Percentiles rank a stretch among this genome's conserved stretches.
These are phyloP conservation scores for Hamamelis virginiana DNA, from an alignment of 164 flowering plant species.

Conservation along the genomic window DNA sequence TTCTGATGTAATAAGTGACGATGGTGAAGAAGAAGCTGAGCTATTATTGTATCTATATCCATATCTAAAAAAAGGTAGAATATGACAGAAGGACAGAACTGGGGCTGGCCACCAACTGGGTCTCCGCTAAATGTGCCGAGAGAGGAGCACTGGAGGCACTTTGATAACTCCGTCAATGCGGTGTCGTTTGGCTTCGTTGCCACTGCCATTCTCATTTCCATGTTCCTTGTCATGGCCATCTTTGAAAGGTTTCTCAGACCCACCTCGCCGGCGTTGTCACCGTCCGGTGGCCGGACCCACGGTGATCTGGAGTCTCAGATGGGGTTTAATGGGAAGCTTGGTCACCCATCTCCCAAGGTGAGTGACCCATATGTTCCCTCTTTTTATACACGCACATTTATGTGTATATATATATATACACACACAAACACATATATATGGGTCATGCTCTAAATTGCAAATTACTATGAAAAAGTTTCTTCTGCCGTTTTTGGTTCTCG, in stretches of 20 bases:
- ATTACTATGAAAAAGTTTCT: background rate
- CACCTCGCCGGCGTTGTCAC: conserved; percentile 29
- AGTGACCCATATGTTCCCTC: conserved; percentile 7
- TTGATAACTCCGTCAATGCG: conserved; percentile 79
- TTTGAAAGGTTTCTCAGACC: conserved; percentile 76
- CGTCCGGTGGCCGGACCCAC: conserved; percentile 21
- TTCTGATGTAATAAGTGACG: no score
- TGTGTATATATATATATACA: background rate
- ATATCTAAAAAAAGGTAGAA: background rate
- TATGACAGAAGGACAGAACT: conserved; percentile 23
- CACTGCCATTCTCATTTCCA: conserved; percentile 83
- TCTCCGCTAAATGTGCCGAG: conserved; percentile 42
- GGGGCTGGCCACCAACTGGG: conserved; percentile 38
- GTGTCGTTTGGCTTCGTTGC: conserved; percentile 93
- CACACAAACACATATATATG: no score
- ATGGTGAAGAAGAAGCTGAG: no score
- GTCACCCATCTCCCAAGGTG: conserved; percentile 61
- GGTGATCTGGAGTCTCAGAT: conserved; percentile 51
- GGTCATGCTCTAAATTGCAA: background rate
- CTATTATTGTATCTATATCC: background rate
- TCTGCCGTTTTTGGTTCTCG: background rate
- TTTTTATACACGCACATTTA: background rate
- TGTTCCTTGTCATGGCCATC: conserved; percentile 91
- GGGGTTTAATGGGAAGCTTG: conserved; percentile 42
- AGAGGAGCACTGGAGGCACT: conserved; percentile 66